Evolutionary conservation across 108 stramenopile genomes (phyloP), one percentile per base, ranked within the genome.

Genomic region (Chaetoceros tenuissimus): DNA sequence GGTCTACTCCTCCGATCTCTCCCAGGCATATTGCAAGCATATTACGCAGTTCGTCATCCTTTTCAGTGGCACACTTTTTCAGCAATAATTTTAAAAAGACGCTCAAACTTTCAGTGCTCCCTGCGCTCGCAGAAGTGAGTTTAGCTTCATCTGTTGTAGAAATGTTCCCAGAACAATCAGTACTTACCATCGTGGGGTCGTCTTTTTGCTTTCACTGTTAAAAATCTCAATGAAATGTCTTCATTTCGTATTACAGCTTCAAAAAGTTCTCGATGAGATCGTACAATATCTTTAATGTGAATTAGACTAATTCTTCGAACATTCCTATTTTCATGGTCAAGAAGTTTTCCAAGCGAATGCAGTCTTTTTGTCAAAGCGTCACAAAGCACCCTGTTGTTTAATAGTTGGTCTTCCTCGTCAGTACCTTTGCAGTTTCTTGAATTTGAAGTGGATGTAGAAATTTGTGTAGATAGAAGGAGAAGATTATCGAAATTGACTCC

Each of bases 1-100:
- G 74, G 51, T 74, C 82, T 43, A 94, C 84, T 7, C 85, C 89
- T 20, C 89, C 93, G 27, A 89, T 68, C 64, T 94, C 93, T 18
- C 93, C 93, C 3, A 91, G 53, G 60, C 84, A 87, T 20, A 67
- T 59, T 2, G 82, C 89, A 20, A 91, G 60, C 22, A 72, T 68
- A 53, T 85, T 43, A 43, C 80, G 71, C 24, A 72, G 60, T 20
- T 71, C 62, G 24, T 29, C 28, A 53, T 89, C 80, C 3, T 74
- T 67, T 62, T 94, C 93, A 22, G 65, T 60, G 2, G 72, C 69
- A 55, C 85, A 87, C 50, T 87, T 65, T 2, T 65, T 53, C 63
- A 91, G 48, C 8, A 94, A 75, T 27, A 61, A 68, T 55, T 84
- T 79, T 24, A 91, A 29, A 21, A 91, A 56, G 19, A 72, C 62